Evolutionary conservation across 495 filamentous ascomycete genomes (phyloP), one percentile per base, ranked within the genome.

Genomic region (Staphylotrichum tortipilum): DNA sequence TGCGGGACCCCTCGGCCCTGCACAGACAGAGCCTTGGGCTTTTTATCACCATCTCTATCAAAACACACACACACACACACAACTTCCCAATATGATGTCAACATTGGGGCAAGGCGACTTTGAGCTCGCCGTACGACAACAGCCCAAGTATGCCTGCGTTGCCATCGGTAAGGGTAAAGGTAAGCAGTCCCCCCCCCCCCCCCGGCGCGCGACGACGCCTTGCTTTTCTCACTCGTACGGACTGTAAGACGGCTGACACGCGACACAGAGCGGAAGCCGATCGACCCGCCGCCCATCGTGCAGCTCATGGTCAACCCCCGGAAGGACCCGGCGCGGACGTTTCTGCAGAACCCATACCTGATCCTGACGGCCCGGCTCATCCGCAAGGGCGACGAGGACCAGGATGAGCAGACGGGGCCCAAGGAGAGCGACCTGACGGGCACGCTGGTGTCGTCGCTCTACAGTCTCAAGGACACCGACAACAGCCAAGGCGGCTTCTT

Each of bases 401-500:
- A 45, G 12, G 53, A 59, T 18, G 40, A 54, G 17, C 39, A 53
- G 1, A 39, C 48, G 1, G 58, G 57, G 12, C 49, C 81, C 10
- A 75, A 95, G 39, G 81, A 83, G 43, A 72, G 71, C 51, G 62
- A 70, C 40, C 58, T 75, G 55, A 63, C 67, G 22, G 92, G 92
- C 19, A 88, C 85, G 18, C 69, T 91, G 46, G 88, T 91, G 23
- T 97, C 92, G 17, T 98, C 92, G 21, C 77, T 95, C 44, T 90
- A 98, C 68, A 80, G 88, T 43, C 69, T 97, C 53, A 97, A 97
- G 66, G 89, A 97, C 63, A 80, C 85, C 12, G 81, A 91, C 62
- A 95, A 98, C 66, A 80, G 59, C 78, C 91, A 96, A 75, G 90
- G 89, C 11, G 89, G 86, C 2, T 98, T 94, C 71, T 97, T 98